phyloP scores from a whole-genome alignment of 192 early-diverging fungal genomes.

The Thamnidium elegans region DNA sequence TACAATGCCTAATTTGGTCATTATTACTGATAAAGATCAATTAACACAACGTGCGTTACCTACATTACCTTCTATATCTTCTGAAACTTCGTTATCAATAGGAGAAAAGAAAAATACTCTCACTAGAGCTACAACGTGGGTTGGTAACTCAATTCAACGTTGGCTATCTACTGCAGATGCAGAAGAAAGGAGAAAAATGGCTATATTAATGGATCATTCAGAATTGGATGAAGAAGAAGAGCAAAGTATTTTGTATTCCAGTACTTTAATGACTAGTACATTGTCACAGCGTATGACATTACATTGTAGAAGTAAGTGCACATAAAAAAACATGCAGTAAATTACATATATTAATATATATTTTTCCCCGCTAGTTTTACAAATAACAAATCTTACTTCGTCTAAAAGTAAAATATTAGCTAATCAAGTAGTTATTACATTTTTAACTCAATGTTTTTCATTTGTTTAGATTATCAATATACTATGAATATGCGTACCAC shows the following conservation, averaged over 20 bases:
- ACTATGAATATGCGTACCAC: background rate
- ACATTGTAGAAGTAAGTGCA: constrained; percentile 2
- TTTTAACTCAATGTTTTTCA: background rate
- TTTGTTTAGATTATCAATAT: constrained; percentile 13
- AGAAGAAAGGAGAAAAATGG: constrained; percentile 13
- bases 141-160: constrained; percentile 7
- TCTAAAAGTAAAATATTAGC: constrained; percentile 1
- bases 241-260: background rate
- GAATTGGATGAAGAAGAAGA: background rate
- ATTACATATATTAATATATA: background rate
- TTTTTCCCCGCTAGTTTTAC: background rate
- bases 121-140: constrained; percentile 12
- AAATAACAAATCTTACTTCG: constrained; percentile 9
- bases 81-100: background rate
- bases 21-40: background rate
- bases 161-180: background rate
- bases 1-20: background rate
- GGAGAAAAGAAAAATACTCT: background rate
- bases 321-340: background rate
- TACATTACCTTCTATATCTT: background rate
- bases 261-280: background rate
- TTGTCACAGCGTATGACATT: constrained; percentile 5
- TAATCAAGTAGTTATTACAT: background rate
- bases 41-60: background rate
- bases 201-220: constrained; percentile 8